These are phyloP conservation scores for Canavalia gladiata DNA, from an alignment of 306 rosid species.

Conservation along the genomic window DNA sequence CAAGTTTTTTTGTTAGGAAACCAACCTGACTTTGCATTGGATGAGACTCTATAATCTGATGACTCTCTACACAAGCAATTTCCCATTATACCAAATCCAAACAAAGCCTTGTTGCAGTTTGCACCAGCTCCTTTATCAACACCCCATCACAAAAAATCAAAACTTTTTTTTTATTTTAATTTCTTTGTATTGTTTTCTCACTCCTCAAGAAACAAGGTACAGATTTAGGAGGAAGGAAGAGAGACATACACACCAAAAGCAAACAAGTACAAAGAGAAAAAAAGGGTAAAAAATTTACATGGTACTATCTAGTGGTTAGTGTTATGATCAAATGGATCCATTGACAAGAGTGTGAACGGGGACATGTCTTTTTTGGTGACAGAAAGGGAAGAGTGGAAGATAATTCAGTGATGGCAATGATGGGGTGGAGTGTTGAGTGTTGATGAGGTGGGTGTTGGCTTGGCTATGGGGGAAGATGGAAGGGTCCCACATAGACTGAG, in stretches of 20 bases:
- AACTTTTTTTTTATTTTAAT: background rate
- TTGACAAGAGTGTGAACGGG: slow-evolving; percentile 40
- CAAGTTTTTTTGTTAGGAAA: slow-evolving; percentile 1
- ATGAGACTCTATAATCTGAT: slow-evolving; percentile 80
- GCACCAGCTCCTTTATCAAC: slow-evolving; percentile 52
- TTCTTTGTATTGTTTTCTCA: background rate
- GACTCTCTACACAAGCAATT: slow-evolving; percentile 85
- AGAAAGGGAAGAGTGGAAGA: slow-evolving; percentile 53
- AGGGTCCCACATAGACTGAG: slow-evolving; percentile 57
- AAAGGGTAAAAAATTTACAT: background rate
- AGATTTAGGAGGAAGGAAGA: slow-evolving; percentile 25
- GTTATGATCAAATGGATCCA: slow-evolving; percentile 11
- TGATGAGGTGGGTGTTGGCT: slow-evolving; percentile 60
- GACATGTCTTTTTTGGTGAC: slow-evolving; percentile 31
- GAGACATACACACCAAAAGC: background rate
- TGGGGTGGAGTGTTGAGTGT: slow-evolving; percentile 55
- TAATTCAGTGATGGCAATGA: slow-evolving; percentile 74
- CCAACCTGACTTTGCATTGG: slow-evolving; percentile 93
- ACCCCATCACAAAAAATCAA: slow-evolving; percentile 54
- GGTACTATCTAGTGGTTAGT: background rate
- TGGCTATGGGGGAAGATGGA: slow-evolving; percentile 66
- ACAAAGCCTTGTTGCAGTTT: slow-evolving; percentile 38
- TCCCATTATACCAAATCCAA: slow-evolving; percentile 71
- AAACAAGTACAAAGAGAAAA: background rate
- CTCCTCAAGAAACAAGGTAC: slow-evolving; percentile 43